These are phyloP conservation scores for Auricularia auricula-judae DNA, from an alignment of 768 basidiomycete species.

Conservation along the genomic window DNA sequence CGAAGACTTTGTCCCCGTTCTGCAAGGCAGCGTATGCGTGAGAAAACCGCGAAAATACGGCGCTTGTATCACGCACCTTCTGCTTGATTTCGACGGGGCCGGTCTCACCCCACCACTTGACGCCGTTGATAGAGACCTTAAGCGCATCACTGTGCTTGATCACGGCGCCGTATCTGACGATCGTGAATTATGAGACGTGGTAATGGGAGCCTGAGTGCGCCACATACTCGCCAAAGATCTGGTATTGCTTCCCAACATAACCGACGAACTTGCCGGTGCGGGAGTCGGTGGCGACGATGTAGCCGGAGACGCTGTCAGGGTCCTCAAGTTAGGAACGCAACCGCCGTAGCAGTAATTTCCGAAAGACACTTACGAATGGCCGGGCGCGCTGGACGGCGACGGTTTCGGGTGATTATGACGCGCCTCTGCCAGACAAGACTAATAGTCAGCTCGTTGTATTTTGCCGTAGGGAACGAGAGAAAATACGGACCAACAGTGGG, in stretches of 20 bases:
- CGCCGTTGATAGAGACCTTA: not conserved
- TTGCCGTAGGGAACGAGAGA: not conserved
- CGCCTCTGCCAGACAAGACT: no score
- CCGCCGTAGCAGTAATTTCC: no score
- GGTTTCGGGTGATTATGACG: no score
- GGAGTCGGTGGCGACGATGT: not conserved
- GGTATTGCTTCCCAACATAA: not conserved
- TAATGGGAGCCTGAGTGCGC: not conserved
- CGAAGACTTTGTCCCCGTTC: not conserved
- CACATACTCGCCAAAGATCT: not conserved
- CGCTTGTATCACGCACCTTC: not conserved
- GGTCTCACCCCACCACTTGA: not conserved
- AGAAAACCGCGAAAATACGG: no score
- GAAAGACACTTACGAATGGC: no score
- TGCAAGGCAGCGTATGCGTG: not conserved
- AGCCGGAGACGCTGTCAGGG: not conserved
- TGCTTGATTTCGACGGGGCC: not conserved
- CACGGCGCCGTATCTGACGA: not conserved
- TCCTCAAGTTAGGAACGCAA: not conserved
- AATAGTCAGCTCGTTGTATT: not conserved
- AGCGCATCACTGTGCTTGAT: not conserved
- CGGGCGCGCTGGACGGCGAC: no score
- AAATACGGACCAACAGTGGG: not conserved
- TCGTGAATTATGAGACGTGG: not conserved
- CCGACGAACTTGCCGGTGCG: not conserved